These are phyloP conservation scores for Apodospora peruviana DNA, from an alignment of 495 filamentous ascomycete genomes.

Conservation along the genomic window DNA sequence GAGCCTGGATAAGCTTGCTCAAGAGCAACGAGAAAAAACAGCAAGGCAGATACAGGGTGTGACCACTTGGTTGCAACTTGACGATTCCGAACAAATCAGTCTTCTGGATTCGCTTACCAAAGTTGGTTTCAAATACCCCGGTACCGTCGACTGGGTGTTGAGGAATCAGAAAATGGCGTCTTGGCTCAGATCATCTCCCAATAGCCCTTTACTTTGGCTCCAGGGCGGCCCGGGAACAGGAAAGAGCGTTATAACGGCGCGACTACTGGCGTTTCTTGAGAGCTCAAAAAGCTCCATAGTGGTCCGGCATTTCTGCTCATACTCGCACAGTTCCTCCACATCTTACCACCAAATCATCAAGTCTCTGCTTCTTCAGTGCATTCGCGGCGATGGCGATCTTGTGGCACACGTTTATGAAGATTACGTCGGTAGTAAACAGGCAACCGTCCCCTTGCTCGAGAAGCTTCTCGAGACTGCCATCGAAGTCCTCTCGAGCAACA, in stretches of 20 bases:
- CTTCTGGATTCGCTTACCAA: constrained; percentile 17
- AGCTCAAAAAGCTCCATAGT: constrained; percentile 6
- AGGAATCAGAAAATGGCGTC: constrained; percentile 13
- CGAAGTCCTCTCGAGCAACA: constrained; percentile 2
- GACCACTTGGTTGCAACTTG: constrained; percentile 24
- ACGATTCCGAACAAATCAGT: constrained; percentile 21
- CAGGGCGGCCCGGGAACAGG: constrained; percentile 26
- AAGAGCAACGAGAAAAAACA: constrained; percentile 15
- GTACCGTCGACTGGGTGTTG: constrained; percentile 25
- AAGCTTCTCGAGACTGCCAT: constrained; percentile 12
- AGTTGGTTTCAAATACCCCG: constrained; percentile 15
- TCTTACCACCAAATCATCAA: constrained; percentile 23
- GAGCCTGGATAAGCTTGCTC: constrained; percentile 10
- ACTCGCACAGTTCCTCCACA: constrained; percentile 21
- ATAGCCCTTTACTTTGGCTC: constrained; percentile 17
- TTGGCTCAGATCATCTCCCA: constrained; percentile 16
- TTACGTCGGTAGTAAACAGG: constrained; percentile 12
- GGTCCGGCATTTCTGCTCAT: constrained; percentile 24
- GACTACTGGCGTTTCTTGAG: constrained; percentile 19
- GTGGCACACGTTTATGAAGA: constrained; percentile 21
- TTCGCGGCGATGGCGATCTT: constrained; percentile 16
- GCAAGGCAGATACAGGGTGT: constrained; percentile 17
- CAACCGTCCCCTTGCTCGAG: constrained; percentile 14
- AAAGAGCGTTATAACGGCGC: constrained; percentile 23
- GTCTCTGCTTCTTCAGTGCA: constrained; percentile 24